Base-by-base conservation (phyloP, 768 basidiomycete genomes). In the Auricularia cornea region DNA sequence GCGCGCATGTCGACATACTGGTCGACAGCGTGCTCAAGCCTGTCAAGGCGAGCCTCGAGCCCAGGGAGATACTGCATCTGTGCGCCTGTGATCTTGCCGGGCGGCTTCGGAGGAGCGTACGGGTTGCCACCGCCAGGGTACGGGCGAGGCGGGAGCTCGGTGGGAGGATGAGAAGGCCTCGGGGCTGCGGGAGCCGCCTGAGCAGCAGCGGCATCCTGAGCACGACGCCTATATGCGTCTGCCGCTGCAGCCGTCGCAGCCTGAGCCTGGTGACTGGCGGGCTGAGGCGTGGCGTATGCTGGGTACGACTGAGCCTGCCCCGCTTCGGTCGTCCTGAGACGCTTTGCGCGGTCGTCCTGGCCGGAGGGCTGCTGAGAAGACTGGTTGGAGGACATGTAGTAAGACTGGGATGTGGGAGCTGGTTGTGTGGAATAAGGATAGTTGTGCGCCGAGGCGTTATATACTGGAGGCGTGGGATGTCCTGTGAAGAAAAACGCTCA, bases 31-130 rank as follows among this genome's bases (percentile, higher is more conserved):
- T 28, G 38, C 40, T 66, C 65, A 5, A 66, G 65, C 28, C 65
- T 64, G 31, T 61, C 40, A 35, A 66, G 62, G 28, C 65, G 65
- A 26, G 62, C 62, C 29, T 66, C 65, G 30, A 66, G 35, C 30
- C 59, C 60, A n/a, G 65, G 65, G 16, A 66, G 60, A 61, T 63
- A 66, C 60, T 63, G 62, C 62, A 66, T 63, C 40, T 62, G 62
- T 14, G 62, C 60, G 2, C 65, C 65, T 16, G 65, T 62, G 20
- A 66, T 66, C 35, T 61, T 66, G 3, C 65, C 65, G 28, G 62
- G 62, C 51, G 63, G 59, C 60, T 56, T 63, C 5, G 65, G 62
- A 11, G 54, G 54, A 26, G 54, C 26, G 54, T 57, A 57, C 3
- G 63, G 65, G 51, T 61, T 59, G 35, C 63, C 60, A 18, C 62